phyloP scores from a whole-genome alignment of 2,329 filamentous ascomycete genomes.

The Aspergillus ochraceus region DNA sequence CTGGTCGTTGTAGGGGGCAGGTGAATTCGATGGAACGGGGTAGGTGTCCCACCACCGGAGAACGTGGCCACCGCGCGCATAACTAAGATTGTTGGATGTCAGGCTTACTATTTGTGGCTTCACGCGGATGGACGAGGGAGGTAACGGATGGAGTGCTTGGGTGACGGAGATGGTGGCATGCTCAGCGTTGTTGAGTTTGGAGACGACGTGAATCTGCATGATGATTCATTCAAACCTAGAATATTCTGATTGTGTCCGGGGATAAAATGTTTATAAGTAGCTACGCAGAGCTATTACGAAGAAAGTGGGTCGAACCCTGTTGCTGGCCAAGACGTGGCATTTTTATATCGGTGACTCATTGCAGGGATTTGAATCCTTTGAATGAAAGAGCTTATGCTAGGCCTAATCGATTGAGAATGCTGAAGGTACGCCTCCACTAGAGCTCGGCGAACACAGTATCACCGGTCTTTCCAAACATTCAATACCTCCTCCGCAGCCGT shows the following conservation, averaged over 20 bases:
- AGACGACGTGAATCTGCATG: slow-evolving; percentile 8
- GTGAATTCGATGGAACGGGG: slow-evolving; percentile 37
- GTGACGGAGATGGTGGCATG: slow-evolving; percentile 7
- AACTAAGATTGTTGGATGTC: slow-evolving; percentile 19
- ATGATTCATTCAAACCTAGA: background rate
- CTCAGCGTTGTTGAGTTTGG: slow-evolving; percentile 5
- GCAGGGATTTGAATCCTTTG: background rate
- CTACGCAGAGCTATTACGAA: background rate
- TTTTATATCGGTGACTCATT: background rate
- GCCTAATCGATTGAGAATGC: background rate
- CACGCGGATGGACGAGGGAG: slow-evolving; percentile 13
- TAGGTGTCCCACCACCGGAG: slow-evolving; percentile 43
- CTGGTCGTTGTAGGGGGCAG: slow-evolving; percentile 31
- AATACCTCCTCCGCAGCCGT: slow-evolving; percentile 3
- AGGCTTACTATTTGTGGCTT: slow-evolving; percentile 11
- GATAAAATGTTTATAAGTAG: too few species aligned
- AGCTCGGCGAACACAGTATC: background rate
- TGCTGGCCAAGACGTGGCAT: background rate
- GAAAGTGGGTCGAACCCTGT: background rate
- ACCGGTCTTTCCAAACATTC: background rate
- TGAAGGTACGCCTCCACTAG: background rate
- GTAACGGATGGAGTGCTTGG: background rate
- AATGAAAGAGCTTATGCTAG: background rate
- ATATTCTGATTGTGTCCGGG: too few species aligned
- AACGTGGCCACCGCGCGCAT: slow-evolving; percentile 13